Conservation (phyloP, 305 asterid genomes). For the Fraxinus greggii region DNA sequence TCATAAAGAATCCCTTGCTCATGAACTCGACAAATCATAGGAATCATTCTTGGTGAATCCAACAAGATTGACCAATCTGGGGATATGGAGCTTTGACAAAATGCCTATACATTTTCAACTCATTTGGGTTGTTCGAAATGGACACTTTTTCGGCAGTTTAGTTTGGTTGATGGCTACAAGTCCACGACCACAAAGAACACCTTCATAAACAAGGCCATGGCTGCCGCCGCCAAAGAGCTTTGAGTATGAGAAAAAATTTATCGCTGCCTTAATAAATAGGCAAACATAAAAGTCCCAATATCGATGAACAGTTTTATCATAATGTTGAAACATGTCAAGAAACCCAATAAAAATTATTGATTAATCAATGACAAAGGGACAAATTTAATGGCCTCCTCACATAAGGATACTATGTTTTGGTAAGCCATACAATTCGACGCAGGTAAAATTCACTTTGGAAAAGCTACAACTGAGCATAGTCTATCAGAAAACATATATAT, state of each 20-base stretch:
- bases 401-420: not conserved
- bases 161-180: conserved; percentile 67
- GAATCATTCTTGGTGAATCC: conserved; percentile 50
- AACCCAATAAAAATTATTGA: not conserved
- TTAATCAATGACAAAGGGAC: conserved; percentile 9
- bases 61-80: conserved; percentile 65
- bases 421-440: not conserved
- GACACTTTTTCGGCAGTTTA: conserved; percentile 28
- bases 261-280: not conserved
- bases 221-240: conserved; percentile 40
- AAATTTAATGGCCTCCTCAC: conserved; percentile 7
- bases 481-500: not conserved
- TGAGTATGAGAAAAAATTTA: not conserved
- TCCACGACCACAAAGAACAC: conserved; percentile 45
- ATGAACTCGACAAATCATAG: conserved; percentile 67
- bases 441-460: not conserved
- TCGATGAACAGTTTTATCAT: not conserved
- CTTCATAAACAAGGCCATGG: conserved; percentile 50
- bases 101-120: conserved; percentile 12
- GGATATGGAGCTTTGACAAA: conserved; percentile 61
- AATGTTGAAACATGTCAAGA: not conserved
- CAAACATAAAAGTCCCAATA: not conserved
- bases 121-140: conserved; percentile 40
- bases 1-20: conserved; percentile 76
- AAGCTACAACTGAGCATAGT: conserved; percentile 8